A percentile compares a stretch with the other conserved stretches of the same genome.
Conservation (phyloP, 2,329 filamentous ascomycete genomes). For the Byssochlamys sp. region DNA sequence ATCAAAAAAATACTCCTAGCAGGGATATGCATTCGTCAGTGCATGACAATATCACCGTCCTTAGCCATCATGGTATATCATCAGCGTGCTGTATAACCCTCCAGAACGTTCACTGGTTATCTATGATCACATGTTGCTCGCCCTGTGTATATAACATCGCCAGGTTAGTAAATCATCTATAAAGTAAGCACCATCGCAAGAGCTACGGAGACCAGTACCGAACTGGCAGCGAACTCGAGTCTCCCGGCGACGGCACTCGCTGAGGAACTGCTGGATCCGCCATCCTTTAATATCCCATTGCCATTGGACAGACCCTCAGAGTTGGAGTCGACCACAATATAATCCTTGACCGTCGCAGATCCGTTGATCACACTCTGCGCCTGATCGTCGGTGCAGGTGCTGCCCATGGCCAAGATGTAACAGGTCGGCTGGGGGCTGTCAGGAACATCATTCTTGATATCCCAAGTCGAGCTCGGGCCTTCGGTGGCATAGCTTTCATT, state of each 20-base stretch:
- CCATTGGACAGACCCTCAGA: conserved; percentile 1
- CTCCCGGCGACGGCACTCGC: neutral
- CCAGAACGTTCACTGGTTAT: neutral
- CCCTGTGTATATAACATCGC: neutral
- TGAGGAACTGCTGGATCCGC: neutral
- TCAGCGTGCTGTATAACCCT: neutral
- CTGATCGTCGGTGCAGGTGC: conserved; percentile 37
- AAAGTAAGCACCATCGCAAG: neutral
- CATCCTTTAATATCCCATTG: neutral
- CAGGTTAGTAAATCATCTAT: neutral
- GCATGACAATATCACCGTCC: too few species aligned
- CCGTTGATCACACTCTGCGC: conserved; percentile 34
- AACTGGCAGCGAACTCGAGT: neutral
- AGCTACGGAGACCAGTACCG: neutral
- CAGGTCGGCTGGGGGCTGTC: conserved; percentile 33
- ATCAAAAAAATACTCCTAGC: too few species aligned
- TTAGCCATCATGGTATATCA: neutral
- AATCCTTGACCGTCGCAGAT: conserved; percentile 39
- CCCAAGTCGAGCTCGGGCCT: conserved; percentile 31
- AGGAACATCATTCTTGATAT: conserved; percentile 39
- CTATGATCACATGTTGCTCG: neutral
- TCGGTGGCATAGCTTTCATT: conserved; percentile 30
- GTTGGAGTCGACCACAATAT: conserved; percentile 30
- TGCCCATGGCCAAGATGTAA: conserved; percentile 32
- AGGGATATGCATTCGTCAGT: too few species aligned